Percentiles rank a stretch among this genome's conserved stretches.
phyloP scores from a whole-genome alignment of 306 rosid species.

The Sphenostylis stenocarpa region DNA sequence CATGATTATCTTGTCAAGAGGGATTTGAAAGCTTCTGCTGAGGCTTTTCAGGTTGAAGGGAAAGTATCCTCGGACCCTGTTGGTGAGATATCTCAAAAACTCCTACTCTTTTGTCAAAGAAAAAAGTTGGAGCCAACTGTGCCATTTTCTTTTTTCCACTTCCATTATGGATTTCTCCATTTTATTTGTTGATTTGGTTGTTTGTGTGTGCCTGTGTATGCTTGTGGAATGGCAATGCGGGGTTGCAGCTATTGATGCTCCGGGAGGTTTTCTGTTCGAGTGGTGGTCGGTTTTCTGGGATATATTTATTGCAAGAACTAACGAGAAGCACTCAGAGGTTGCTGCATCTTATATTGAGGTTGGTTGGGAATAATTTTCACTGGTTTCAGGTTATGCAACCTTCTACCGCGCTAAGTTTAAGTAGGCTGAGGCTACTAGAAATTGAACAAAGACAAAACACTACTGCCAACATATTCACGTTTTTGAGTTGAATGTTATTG shows the following conservation, averaged over 20 bases:
- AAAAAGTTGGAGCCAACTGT: conserved; percentile 7
- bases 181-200: conserved; percentile 10
- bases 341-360: conserved; percentile 99
- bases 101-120: not conserved
- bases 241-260: conserved; percentile 95
- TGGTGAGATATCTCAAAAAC: conserved; percentile 59
- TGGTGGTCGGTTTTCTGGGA: conserved; percentile 99
- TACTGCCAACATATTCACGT: not conserved
- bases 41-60: conserved; percentile 97
- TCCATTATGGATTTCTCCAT: not conserved
- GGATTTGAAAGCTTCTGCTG: conserved; percentile 96
- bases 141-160: not conserved
- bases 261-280: conserved; percentile 96
- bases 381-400: not conserved
- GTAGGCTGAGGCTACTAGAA: conserved; percentile 22
- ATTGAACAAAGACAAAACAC: not conserved
- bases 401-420: conserved; percentile 19
- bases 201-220: not conserved
- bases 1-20: conserved; percentile 95
- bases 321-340: conserved; percentile 98
- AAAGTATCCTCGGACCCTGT: conserved; percentile 99
- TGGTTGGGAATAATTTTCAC: conserved; percentile 27
- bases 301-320: conserved; percentile 96
- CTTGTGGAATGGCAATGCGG: conserved; percentile 25
- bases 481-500: not conserved